phyloP scores from a whole-genome alignment of 805 yeast species.

The Priceomyces haplophilus region DNA sequence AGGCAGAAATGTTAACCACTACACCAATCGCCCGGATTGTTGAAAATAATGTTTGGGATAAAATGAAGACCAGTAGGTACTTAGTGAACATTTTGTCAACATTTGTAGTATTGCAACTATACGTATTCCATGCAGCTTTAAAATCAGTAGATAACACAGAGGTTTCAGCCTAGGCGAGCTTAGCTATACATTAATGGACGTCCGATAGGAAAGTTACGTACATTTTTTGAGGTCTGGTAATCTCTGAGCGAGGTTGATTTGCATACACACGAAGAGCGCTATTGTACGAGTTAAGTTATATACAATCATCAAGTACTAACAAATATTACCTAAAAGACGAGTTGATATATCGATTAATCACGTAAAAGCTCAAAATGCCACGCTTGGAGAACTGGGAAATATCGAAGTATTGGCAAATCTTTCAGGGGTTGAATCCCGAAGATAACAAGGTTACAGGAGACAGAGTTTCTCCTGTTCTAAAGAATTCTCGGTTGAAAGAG shows the following conservation, averaged over 20 bases:
- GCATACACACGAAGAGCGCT: background rate
- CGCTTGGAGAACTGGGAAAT: conserved; percentile 92
- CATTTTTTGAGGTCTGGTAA: no score
- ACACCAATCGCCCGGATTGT: conserved; percentile 74
- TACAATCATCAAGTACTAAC: background rate
- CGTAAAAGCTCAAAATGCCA: conserved; percentile 38
- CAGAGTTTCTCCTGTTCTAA: conserved; percentile 78
- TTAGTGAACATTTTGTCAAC: no score
- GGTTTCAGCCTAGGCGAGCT: no score
- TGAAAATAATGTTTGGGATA: background rate
- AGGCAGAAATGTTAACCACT: conserved; percentile 91
- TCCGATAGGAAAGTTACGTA: no score
- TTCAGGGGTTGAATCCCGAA: conserved; percentile 81
- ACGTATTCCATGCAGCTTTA: no score
- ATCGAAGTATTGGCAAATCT: conserved; percentile 96
- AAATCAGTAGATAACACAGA: no score
- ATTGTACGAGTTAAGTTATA: background rate
- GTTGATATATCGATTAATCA: no score
- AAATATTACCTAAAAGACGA: no score
- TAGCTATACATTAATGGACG: no score
- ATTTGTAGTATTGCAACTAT: no score
- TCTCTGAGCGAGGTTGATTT: background rate
- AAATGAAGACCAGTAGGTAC: no score
- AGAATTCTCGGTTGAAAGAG: conserved; percentile 81
- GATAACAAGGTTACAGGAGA: conserved; percentile 80